phyloP scores from a whole-genome alignment of 306 rosid genomes.

The Quercus rubra region DNA sequence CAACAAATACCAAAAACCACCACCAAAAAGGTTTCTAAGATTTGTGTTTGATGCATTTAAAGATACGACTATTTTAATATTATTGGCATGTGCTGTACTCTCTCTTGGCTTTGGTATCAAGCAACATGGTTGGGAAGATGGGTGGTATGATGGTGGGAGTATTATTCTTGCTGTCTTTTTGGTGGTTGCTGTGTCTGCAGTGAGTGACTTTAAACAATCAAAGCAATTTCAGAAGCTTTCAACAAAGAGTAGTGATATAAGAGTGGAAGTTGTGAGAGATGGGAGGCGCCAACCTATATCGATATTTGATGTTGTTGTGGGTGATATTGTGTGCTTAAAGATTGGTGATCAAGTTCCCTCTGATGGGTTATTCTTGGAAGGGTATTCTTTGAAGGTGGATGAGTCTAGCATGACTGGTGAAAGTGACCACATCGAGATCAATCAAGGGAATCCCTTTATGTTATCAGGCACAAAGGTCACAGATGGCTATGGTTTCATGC shows the following conservation, averaged over 20 bases:
- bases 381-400: constrained; percentile 21
- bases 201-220: constrained; percentile 24
- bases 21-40: not conserved
- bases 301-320: constrained; percentile 16
- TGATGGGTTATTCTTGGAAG: constrained; percentile 21
- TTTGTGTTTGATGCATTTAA: constrained; percentile 20
- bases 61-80: constrained; percentile 10
- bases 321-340: constrained; percentile 20
- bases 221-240: constrained; percentile 24
- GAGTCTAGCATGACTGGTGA: constrained; percentile 30
- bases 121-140: constrained; percentile 19
- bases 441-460: constrained; percentile 14
- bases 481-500: constrained; percentile 25
- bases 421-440: constrained; percentile 6
- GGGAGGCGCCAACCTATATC: constrained; percentile 9
- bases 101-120: constrained; percentile 23
- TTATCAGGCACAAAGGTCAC: constrained; percentile 25
- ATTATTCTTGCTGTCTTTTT: constrained; percentile 14
- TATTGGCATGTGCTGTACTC: constrained; percentile 14
- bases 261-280: constrained; percentile 16
- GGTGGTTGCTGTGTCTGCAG: constrained; percentile 12
- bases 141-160: constrained; percentile 33
- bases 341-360: constrained; percentile 28
- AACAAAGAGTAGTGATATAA: constrained; percentile 12
- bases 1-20: constrained; percentile 3